These are phyloP conservation scores for Monarda citriodora DNA, from an alignment of 305 asterid genomes.

Conservation along the genomic window DNA sequence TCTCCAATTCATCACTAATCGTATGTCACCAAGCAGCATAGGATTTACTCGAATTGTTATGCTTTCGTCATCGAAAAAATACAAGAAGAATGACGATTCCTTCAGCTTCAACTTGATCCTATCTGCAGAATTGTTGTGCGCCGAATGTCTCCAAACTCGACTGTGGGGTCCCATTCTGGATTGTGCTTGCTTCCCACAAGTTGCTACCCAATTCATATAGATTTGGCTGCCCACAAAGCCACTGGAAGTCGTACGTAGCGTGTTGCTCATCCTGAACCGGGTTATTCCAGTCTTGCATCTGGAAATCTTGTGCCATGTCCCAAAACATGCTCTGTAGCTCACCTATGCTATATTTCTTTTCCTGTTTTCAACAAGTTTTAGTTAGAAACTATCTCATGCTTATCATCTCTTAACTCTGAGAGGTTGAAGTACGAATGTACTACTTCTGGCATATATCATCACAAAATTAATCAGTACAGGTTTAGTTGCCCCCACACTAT, in stretches of 20 bases:
- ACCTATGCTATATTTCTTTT: conserved; percentile 43
- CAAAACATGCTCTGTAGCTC: conserved; percentile 76
- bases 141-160: neutral
- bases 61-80: too few relatives aligned
- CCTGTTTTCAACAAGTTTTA: conserved; percentile 28
- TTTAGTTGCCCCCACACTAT: too few relatives aligned
- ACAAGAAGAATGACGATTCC: neutral
- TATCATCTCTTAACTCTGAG: neutral
- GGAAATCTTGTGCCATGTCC: conserved; percentile 75
- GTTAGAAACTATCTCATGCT: neutral
- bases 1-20: neutral
- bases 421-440: neutral
- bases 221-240: conserved; percentile 26
- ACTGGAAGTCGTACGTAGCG: conserved; percentile 12
- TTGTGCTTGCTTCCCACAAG: conserved; percentile 17
- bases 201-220: neutral
- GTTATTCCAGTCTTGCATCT: conserved; percentile 20
- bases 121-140: conserved; percentile 20
- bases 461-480: too few relatives aligned
- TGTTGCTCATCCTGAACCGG: conserved; percentile 14
- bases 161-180: conserved; percentile 3
- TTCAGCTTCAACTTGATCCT: neutral
- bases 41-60: neutral
- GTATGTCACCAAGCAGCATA: neutral
- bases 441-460: neutral